Conservation (phyloP, 1,284 basidiomycete species). For the Ustilago bromivora region DNA sequence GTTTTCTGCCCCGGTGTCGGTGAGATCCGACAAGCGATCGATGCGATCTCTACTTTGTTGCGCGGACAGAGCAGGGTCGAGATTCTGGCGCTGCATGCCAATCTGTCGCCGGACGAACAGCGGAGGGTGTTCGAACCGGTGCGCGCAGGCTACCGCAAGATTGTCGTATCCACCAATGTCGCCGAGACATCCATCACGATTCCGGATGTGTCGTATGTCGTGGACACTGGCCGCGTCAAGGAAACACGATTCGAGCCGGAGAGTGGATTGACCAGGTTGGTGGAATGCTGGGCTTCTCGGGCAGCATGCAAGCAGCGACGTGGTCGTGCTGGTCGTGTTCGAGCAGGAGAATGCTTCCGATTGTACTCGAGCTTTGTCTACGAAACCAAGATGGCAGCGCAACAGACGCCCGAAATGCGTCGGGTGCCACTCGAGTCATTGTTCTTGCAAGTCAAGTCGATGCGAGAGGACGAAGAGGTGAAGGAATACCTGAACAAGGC, state of each 20-base stretch:
- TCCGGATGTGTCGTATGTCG: slow-evolving; percentile 68
- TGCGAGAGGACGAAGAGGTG: slow-evolving; percentile 82
- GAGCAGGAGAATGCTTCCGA: slow-evolving; percentile 70
- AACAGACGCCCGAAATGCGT: slow-evolving; percentile 83
- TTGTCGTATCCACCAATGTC: slow-evolving; percentile 90
- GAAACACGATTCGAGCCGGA: slow-evolving; percentile 86
- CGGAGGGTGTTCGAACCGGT: slow-evolving; percentile 79
- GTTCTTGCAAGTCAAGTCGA: slow-evolving; percentile 84
- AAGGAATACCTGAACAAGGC: slow-evolving; percentile 79
- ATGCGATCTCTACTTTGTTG: slow-evolving; percentile 74
- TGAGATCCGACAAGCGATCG: slow-evolving; percentile 76
- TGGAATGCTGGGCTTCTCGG: slow-evolving; percentile 82
- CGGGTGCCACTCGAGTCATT: slow-evolving; percentile 89
- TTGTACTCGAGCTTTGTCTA: slow-evolving; percentile 81
- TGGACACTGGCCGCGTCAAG: slow-evolving; percentile 88
- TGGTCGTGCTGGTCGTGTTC: slow-evolving; percentile 88
- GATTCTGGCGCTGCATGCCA: slow-evolving; percentile 88
- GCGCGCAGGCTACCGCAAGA: slow-evolving; percentile 77
- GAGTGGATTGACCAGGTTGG: slow-evolving; percentile 80
- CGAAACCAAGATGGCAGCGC: slow-evolving; percentile 78
- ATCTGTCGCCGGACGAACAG: slow-evolving; percentile 87
- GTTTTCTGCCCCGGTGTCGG: slow-evolving; percentile 84
- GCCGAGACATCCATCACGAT: slow-evolving; percentile 95
- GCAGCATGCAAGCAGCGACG: slow-evolving; percentile 86
- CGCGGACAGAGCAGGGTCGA: slow-evolving; percentile 72